Percentiles rank a stretch among this genome's conserved stretches.
phyloP scores from a whole-genome alignment of 257 asterid species.

The Solanum appendiculatum region DNA sequence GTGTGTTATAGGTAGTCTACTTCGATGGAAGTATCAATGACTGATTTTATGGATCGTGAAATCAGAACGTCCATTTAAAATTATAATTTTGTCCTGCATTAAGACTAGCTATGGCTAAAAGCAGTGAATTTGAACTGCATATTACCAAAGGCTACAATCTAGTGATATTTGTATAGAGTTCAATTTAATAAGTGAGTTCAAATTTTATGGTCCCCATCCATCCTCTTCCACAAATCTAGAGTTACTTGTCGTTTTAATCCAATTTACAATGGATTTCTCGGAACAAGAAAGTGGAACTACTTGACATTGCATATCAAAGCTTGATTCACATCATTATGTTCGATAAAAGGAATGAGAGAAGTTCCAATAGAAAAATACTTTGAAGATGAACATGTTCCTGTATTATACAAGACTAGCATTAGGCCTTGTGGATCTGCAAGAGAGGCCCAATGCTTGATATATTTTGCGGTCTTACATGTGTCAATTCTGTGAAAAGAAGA shows the following conservation, averaged over 20 bases:
- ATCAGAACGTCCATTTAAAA: background rate
- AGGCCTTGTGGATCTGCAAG: too few species aligned
- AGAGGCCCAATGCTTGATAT: too few species aligned
- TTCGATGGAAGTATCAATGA: background rate
- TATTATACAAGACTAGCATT: too few species aligned
- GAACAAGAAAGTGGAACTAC: background rate
- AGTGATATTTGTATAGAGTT: background rate
- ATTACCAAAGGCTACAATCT: background rate
- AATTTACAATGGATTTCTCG: background rate
- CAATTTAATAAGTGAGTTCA: background rate
- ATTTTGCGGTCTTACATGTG: too few species aligned
- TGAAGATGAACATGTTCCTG: too few species aligned
- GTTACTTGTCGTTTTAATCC: background rate
- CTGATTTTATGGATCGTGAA: background rate
- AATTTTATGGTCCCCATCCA: background rate
- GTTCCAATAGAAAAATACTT: background rate
- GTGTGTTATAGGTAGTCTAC: too few species aligned
- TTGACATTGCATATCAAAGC: background rate
- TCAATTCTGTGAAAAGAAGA: too few species aligned
- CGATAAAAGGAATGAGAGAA: background rate
- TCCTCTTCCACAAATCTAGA: background rate
- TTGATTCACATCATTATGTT: background rate
- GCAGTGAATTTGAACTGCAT: background rate
- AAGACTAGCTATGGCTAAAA: background rate
- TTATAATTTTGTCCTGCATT: background rate